Evolutionary conservation across 2,329 filamentous ascomycete genomes (phyloP).

Genomic region (Thelonectria rubi): DNA sequence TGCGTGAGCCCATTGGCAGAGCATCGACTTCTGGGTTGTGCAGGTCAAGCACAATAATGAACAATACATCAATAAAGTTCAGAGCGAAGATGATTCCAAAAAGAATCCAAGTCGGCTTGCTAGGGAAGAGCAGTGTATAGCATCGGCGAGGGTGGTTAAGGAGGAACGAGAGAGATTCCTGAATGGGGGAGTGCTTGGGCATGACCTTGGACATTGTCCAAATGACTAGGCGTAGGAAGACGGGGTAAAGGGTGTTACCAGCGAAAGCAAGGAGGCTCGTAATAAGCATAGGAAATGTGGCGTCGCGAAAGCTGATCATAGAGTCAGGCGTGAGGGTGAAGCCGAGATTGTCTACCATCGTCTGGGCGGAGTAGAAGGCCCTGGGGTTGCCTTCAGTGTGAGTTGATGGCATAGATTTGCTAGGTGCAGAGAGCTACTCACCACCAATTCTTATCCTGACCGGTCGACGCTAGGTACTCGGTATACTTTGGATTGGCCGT

Average conservation of each 20-base stretch:
- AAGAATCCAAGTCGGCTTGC: slow-evolving; percentile 67
- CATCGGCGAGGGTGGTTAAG: slow-evolving; percentile 70
- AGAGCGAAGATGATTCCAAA: slow-evolving; percentile 59
- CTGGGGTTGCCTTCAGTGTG: slow-evolving; percentile 38
- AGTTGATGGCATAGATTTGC: background rate
- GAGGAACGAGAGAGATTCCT: slow-evolving; percentile 62
- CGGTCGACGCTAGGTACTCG: slow-evolving; percentile 50
- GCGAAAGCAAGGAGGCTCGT: slow-evolving; percentile 60
- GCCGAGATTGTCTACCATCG: slow-evolving; percentile 62
- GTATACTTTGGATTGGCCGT: slow-evolving; percentile 51
- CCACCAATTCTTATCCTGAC: slow-evolving; percentile 58
- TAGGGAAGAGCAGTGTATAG: slow-evolving; percentile 70
- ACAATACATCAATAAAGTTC: slow-evolving; percentile 63
- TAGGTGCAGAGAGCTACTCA: slow-evolving; percentile 40
- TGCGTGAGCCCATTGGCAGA: slow-evolving; percentile 55
- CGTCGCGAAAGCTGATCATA: slow-evolving; percentile 59
- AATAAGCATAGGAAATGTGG: slow-evolving; percentile 54
- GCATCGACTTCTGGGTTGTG: slow-evolving; percentile 59
- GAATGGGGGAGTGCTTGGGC: slow-evolving; percentile 50
- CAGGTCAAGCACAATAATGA: slow-evolving; percentile 62
- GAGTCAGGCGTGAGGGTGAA: slow-evolving; percentile 65
- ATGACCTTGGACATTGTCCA: slow-evolving; percentile 62
- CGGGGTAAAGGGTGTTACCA: slow-evolving; percentile 65
- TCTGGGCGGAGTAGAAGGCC: slow-evolving; percentile 60
- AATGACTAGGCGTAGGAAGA: slow-evolving; percentile 65